A percentile compares a stretch with the other conserved stretches of the same genome.
Evolutionary conservation across 345 rosid species (phyloP).

Genomic region (Eucalyptus curtisii): DNA sequence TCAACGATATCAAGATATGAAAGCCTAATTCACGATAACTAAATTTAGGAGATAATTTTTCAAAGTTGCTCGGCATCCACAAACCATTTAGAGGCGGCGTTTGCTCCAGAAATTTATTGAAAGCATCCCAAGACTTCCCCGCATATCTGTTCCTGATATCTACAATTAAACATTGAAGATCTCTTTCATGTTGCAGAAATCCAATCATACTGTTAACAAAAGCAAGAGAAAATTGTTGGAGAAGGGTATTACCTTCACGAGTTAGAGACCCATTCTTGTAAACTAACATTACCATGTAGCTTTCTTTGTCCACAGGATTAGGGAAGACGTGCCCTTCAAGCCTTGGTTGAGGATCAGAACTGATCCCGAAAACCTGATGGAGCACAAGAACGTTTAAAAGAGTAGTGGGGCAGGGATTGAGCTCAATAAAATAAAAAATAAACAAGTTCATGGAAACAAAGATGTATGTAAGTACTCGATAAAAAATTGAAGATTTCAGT

Average conservation of each 20-base stretch:
- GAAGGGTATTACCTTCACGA: slow-evolving; percentile 55
- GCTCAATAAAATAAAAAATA: background rate
- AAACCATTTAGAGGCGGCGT: slow-evolving; percentile 74
- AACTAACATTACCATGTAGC: slow-evolving; percentile 87
- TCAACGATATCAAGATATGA: background rate
- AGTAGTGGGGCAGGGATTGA: background rate
- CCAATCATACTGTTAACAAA: background rate
- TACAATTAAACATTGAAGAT: background rate
- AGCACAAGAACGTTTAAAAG: background rate
- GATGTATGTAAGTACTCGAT: background rate
- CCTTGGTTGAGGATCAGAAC: slow-evolving; percentile 58
- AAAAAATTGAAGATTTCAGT: background rate
- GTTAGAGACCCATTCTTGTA: slow-evolving; percentile 90
- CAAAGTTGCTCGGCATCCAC: background rate
- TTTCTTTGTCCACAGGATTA: slow-evolving; percentile 78
- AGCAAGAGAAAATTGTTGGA: background rate
- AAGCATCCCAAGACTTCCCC: slow-evolving; percentile 74
- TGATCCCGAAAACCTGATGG: slow-evolving; percentile 76
- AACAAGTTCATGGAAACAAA: background rate
- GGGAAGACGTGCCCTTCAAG: slow-evolving; percentile 90
- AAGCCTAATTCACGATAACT: background rate
- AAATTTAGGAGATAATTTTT: background rate
- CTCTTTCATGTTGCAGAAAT: background rate
- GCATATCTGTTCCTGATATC: slow-evolving; percentile 65
- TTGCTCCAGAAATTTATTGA: slow-evolving; percentile 54